phyloP scores from a whole-genome alignment of 352 stramenopile genomes.

The Phytophthora pluvialis region DNA sequence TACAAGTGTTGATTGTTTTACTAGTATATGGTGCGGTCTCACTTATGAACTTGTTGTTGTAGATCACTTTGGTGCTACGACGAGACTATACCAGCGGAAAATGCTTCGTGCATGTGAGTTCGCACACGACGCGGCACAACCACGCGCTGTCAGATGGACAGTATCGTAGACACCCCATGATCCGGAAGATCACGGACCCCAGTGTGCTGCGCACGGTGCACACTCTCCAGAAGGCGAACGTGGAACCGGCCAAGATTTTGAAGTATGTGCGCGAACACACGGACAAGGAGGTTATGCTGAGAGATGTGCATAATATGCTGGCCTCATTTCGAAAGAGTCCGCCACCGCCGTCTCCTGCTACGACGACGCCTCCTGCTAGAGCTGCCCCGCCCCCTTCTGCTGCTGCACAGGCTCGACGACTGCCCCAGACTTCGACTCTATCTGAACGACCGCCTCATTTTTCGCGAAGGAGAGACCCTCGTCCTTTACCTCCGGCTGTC shows the following conservation, averaged over 20 bases:
- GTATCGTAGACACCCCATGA: slow-evolving; percentile 33
- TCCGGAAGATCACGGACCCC: slow-evolving; percentile 34
- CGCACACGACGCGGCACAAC: slow-evolving; percentile 33
- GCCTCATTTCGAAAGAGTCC: slow-evolving; percentile 24
- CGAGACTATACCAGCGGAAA: slow-evolving; percentile 25
- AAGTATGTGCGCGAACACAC: slow-evolving; percentile 38
- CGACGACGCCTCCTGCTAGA: neutral
- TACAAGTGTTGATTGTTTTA: neutral
- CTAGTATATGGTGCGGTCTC: neutral
- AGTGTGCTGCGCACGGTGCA: slow-evolving; percentile 26
- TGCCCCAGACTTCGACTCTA: neutral
- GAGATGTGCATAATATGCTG: slow-evolving; percentile 39
- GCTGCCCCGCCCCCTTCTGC: neutral
- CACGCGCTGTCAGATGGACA: slow-evolving; percentile 29
- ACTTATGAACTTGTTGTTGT: slow-evolving; percentile 5
- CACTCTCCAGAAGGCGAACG: slow-evolving; percentile 30
- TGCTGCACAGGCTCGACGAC: neutral
- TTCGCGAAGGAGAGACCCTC: neutral
- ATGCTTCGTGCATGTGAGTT: slow-evolving; percentile 36
- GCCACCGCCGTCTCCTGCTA: neutral
- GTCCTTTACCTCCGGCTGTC: neutral
- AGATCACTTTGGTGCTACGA: slow-evolving; percentile 36
- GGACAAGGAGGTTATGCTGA: slow-evolving; percentile 28
- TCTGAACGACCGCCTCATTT: slow-evolving; percentile 11
- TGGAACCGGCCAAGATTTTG: slow-evolving; percentile 35